Evolutionary conservation across 1,284 basidiomycete genomes (phyloP).

Genomic region (Marasmius sp.): DNA sequence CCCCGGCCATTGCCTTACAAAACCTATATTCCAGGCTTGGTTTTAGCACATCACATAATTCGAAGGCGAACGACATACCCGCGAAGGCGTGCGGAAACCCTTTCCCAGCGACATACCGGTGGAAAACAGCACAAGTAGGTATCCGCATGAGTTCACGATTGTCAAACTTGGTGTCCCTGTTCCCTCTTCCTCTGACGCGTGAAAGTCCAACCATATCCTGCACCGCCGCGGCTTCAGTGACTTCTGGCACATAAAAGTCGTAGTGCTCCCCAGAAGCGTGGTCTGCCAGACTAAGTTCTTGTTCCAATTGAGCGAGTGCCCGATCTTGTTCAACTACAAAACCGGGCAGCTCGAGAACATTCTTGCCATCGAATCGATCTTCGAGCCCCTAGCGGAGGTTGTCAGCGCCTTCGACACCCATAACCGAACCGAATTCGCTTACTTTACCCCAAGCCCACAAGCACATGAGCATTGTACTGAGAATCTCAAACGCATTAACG

Average conservation of each 20-base stretch:
- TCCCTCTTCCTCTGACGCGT: conserved; percentile 5
- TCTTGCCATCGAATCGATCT: conserved; percentile 55
- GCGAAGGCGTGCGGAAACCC: conserved; percentile 63
- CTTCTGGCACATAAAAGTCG: conserved; percentile 1
- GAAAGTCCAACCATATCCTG: conserved; percentile 13
- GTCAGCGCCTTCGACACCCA: not conserved
- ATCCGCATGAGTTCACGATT: conserved; percentile 42
- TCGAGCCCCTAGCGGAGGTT: conserved; percentile 45
- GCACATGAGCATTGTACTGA: conserved; percentile 45
- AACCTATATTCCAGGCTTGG: conserved; percentile 27
- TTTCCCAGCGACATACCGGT: conserved; percentile 48
- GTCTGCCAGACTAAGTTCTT: not conserved
- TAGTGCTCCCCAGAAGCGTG: not conserved
- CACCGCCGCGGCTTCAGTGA: conserved; percentile 8
- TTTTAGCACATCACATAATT: not conserved
- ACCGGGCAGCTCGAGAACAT: conserved; percentile 48
- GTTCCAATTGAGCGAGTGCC: not conserved
- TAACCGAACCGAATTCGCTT: conserved; percentile 6
- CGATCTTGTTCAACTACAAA: conserved; percentile 11
- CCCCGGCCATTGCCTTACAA: conserved; percentile 58
- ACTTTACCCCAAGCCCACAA: conserved; percentile 68
- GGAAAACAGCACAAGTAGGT: conserved; percentile 55
- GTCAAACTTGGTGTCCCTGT: conserved; percentile 15
- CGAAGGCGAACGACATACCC: conserved; percentile 28
- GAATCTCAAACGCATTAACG: not conserved